Conservation (phyloP, 805 yeast species). For the Candida ortonii region DNA sequence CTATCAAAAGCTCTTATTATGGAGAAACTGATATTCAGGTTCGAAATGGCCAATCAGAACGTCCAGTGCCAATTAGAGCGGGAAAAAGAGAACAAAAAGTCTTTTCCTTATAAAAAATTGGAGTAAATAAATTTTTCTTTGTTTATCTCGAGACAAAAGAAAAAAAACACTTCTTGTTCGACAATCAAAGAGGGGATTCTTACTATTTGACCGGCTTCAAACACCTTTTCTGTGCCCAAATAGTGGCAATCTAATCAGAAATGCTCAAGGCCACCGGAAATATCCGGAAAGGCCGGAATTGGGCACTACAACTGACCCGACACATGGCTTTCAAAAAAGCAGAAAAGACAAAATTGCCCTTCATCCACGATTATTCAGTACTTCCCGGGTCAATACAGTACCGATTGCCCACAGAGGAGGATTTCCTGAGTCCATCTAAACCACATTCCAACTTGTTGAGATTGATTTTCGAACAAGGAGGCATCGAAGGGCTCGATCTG, state of each 20-base stretch:
- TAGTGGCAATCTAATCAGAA: no score
- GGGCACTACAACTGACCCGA: no score
- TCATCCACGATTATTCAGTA: conserved; percentile 35
- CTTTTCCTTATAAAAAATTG: no score
- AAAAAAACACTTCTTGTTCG: not conserved
- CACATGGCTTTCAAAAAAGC: conserved; percentile 3
- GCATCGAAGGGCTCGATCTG: conserved; percentile 34
- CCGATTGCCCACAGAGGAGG: conserved; percentile 27
- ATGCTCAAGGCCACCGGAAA: no score
- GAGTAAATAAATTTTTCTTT: not conserved
- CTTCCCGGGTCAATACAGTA: conserved; percentile 31
- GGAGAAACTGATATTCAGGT: not conserved
- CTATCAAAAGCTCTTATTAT: conserved; percentile 1
- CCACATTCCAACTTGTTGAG: conserved; percentile 25
- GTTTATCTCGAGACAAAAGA: conserved; percentile 6
- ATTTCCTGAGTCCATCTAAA: conserved; percentile 16
- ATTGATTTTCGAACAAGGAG: conserved; percentile 33
- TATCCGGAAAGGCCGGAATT: no score
- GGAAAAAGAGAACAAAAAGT: conserved; percentile 1
- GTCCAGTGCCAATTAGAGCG: not conserved
- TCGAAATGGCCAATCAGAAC: not conserved
- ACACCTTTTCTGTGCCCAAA: no score
- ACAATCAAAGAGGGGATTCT: conserved; percentile 8
- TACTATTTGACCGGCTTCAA: no score
- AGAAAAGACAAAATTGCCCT: conserved; percentile 16